Base-by-base conservation (phyloP, 164 flowering plant species). In the Paratinospora sagittata region DNA sequence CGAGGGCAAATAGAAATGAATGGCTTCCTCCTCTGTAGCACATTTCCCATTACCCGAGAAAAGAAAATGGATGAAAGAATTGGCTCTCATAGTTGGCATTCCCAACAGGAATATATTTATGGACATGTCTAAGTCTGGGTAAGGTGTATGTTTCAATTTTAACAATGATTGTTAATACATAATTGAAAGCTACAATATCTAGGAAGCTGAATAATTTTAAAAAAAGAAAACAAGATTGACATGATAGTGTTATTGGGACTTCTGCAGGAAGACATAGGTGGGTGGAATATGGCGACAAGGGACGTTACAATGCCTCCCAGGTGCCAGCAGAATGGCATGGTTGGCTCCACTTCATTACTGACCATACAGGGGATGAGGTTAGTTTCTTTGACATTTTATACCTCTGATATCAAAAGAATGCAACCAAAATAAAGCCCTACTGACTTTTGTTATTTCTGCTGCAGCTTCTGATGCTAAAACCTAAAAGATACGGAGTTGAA, bases 271-370 rank as follows among this genome's bases (percentile, higher is more conserved):
- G 99, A 72, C 97, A 95, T 81, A 84, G 99, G 81, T 95, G 97
- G 99, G 97, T 95, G 69, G 97, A 92, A 74, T 95, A 95, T 81
- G 99, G 89, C 30, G 83, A 87, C 36, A 91, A 91, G 81, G 76
- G 72, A 58, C 89, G 99, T 39, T 95, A 95, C 72, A 92, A 95
- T 82, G 97, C 97, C 66, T 95, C 99, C 69, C 99, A 95, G 78
- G 97, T 95, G 60, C 99, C 99, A 75, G 68, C 99, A 27, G 97
- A 95, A 77, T 95, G 99, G 99, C 99, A 95, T 77, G 99, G 99
- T 27, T 95, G 99, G 99, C 94, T 95, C 27, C 99, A 95, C 76
- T 81, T 43, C 81, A 82, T 95, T 47, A 95, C 99, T 47, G 99
- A 95, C 78, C 92, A 86, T 82, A 95, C 99, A 0, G 99, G 99